Base-by-base conservation (phyloP, 192 early-diverging fungal species). In the Coemansia sp. region DNA sequence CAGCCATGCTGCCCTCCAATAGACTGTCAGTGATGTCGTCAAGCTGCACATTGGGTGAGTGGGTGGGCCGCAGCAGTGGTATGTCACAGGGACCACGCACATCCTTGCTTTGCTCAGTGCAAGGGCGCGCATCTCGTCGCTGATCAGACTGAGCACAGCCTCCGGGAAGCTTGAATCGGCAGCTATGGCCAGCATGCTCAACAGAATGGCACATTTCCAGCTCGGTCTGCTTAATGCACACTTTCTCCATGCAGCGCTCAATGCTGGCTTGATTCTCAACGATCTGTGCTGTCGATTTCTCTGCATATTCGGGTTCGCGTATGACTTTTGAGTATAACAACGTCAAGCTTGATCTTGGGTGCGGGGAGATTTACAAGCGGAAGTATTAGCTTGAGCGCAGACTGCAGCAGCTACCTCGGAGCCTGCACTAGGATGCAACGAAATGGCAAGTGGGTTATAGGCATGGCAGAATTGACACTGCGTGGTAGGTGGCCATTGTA, bases 301-400 rank as follows among this genome's bases (percentile, higher is more conserved):
- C 19, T 13, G 67, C 37, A 14, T 62, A 67, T 21, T 82, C 64
- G 10, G 67, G 72, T 16, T 54, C 27, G 13, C 27, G 13, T 3
- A 29, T 11, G 24, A 31, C 14, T 33, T 93, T 90, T 27, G 3
- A 95, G 97, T 59, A 96, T 73, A 14, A 93, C 89, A 60, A 98
- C 88, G 63, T 95, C 92, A 77, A 96, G 95, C 66, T 96, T 93
- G 74, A 96, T 98, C 50, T 91, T 91, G 44, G 97, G 97, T 62
- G 86, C 84, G 1, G 97, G 97, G 16, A 99, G 78, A 24, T 78
- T 62, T 4, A 81, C 82, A 29, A 97, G 24, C 24, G 24, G 1
- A 27, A 27, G 24, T 27, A 27, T 27, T 27, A 27, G 89, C 36
- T 90, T 85, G 56, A 83, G 85, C 31, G 87, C 70, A 8, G 98